Evolutionary conservation across 2,329 filamentous ascomycete genomes (phyloP), one percentile per base, ranked within the genome.

Genomic region (Xylariomycetidae sp.): DNA sequence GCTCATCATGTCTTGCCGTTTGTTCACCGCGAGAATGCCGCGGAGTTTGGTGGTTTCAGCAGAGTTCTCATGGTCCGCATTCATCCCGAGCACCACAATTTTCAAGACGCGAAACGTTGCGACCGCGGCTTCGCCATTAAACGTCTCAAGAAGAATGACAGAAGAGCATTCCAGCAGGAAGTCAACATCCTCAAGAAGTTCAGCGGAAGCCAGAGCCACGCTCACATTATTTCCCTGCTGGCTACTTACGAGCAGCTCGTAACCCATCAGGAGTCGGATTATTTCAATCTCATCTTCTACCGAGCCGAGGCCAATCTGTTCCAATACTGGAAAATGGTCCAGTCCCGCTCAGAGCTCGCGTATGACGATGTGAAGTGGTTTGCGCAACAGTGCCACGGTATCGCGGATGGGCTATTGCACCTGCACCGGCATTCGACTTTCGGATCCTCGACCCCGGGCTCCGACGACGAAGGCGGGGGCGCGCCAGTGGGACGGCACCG

Each of bases 101-200:
- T 38, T 18, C 27, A 12, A 10, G 13, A 34, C 15, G 8, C 20
- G n/a, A 14, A 7, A 15, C 17, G n/a, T 3, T 25, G 6, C 14
- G 8, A 15, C 5, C 27, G 22, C 3, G 31, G 27, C 7, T 38
- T 27, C 12, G 36, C 15, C 5, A 34, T 38, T 9, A 33, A 33
- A 19, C 12, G 27, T 14, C n/a, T 25, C 9, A 15, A 26, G 8
- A 17, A 19, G 11, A 6, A 7, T 10, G 20, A 16, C 18, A 9
- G 10, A 7, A 5, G 19, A 12, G 5, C n/a, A 6, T 33, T 33
- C 14, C 14, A 30, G 2, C 12, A 22, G 9, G 36, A 38, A 10
- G 13, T 28, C 12, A 11, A 25, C 10, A 34, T 38, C n/a, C 22
- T 34, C 4, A 34, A 30, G 17, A 38, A 34, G 14, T 38, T 38